phyloP scores from a whole-genome alignment of 163 green algal species.

The Scenedesmus sp. region DNA sequence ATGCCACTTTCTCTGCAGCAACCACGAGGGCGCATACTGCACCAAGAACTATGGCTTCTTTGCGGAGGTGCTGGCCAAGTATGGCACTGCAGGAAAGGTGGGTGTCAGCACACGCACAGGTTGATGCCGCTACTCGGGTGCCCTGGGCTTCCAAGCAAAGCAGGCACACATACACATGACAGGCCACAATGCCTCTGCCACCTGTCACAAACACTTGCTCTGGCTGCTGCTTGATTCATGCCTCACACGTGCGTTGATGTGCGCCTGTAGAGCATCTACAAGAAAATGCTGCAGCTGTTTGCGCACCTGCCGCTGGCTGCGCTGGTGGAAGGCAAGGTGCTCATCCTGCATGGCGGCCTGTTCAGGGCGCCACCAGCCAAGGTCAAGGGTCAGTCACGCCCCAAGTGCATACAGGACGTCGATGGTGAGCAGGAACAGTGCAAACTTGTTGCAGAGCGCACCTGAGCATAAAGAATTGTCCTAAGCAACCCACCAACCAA shows the following conservation, averaged over 20 bases:
- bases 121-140: not conserved
- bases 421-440: not conserved
- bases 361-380: conserved; percentile 39
- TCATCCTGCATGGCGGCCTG: conserved; percentile 75
- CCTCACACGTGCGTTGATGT: not conserved
- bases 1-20: conserved; percentile 86
- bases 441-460: not conserved
- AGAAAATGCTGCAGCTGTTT: conserved; percentile 81
- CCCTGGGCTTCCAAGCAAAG: not conserved
- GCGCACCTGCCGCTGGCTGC: conserved; percentile 85
- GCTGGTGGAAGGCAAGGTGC: conserved; percentile 74
- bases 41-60: conserved; percentile 95
- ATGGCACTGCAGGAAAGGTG: conserved; percentile 26
- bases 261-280: conserved; percentile 56
- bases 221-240: not conserved
- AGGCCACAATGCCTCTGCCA: not conserved
- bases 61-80: conserved; percentile 58
- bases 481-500: not conserved
- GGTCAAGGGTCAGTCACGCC: conserved; percentile 8
- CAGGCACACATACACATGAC: not conserved
- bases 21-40: conserved; percentile 95
- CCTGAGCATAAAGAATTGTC: not conserved
- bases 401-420: not conserved
- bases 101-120: not conserved
- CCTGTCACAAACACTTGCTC: not conserved